Evolutionary conservation across 2,329 filamentous ascomycete species (phyloP).

Genomic region (Paracorniculantispora psalliotae): DNA sequence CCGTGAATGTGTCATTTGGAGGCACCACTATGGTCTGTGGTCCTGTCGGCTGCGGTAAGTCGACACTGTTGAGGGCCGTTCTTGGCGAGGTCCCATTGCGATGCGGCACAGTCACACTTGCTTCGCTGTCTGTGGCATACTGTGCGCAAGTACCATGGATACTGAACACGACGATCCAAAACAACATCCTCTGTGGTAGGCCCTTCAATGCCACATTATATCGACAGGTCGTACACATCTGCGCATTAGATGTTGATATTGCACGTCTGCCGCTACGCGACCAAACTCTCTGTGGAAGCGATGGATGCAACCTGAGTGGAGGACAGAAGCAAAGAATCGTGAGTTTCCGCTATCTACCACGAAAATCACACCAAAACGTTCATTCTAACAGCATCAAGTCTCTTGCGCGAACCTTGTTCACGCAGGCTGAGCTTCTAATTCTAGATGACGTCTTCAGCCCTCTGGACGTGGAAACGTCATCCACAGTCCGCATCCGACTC

Average conservation of each 20-base stretch:
- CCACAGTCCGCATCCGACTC: neutral
- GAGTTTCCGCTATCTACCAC: constrained; percentile 13
- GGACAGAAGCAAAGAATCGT: constrained; percentile 32
- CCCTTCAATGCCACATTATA: constrained; percentile 29
- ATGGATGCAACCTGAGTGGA: constrained; percentile 30
- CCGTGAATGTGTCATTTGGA: constrained; percentile 14
- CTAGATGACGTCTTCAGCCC: constrained; percentile 17
- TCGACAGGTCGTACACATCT: constrained; percentile 27
- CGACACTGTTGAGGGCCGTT: constrained; percentile 27
- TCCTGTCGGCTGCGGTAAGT: constrained; percentile 29
- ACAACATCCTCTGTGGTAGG: constrained; percentile 31
- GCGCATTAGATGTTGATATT: constrained; percentile 29
- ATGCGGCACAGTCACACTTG: constrained; percentile 20
- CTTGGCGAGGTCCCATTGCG: constrained; percentile 23
- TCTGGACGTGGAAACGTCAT: constrained; percentile 12
- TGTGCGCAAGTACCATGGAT: constrained; percentile 30
- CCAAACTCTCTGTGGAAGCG: constrained; percentile 25
- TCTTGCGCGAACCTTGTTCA: constrained; percentile 6
- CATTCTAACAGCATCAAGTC: neutral
- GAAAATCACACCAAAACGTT: neutral
- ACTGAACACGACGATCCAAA: constrained; percentile 29
- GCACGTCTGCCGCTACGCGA: constrained; percentile 20
- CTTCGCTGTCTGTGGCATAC: constrained; percentile 23
- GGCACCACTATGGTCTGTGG: constrained; percentile 27
- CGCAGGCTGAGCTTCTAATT: constrained; percentile 5